These are phyloP conservation scores for Botrytis fabae DNA, from an alignment of 2,329 filamentous ascomycete genomes.

Conservation along the genomic window DNA sequence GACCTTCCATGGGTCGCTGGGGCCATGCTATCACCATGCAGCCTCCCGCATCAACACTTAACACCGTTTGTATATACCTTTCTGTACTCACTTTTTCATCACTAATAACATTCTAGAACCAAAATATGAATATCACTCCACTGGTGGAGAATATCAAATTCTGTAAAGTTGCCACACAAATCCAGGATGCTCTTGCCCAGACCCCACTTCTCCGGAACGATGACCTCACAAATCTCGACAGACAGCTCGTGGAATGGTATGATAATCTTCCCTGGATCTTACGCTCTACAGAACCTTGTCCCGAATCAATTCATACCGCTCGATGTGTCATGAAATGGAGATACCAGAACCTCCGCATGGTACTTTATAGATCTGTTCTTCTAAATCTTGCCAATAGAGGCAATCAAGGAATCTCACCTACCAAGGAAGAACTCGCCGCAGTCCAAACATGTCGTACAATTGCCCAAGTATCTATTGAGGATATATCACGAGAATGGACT, in stretches of 20 bases:
- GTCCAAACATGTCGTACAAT: conserved; percentile 69
- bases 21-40: conserved; percentile 67
- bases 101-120: conserved; percentile 37
- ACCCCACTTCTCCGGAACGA: conserved; percentile 65
- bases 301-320: conserved; percentile 68
- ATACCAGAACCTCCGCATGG: conserved; percentile 74
- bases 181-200: conserved; percentile 73
- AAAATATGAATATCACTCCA: conserved; percentile 66
- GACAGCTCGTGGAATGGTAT: conserved; percentile 71
- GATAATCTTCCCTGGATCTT: conserved; percentile 67
- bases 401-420: conserved; percentile 35
- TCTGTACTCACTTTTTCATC: background rate
- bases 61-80: conserved; percentile 32
- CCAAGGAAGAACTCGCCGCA: conserved; percentile 64
- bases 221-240: conserved; percentile 66
- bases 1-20: conserved; percentile 68
- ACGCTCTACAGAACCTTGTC: conserved; percentile 64
- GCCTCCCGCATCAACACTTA: conserved; percentile 50
- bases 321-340: conserved; percentile 80
- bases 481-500: conserved; percentile 69
- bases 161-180: conserved; percentile 74
- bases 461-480: conserved; percentile 69
- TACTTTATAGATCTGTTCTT: conserved; percentile 72
- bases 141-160: conserved; percentile 76
- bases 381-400: conserved; percentile 57